phyloP scores from a whole-genome alignment of 192 early-diverging fungal species.

The Backusella macrospora region DNA sequence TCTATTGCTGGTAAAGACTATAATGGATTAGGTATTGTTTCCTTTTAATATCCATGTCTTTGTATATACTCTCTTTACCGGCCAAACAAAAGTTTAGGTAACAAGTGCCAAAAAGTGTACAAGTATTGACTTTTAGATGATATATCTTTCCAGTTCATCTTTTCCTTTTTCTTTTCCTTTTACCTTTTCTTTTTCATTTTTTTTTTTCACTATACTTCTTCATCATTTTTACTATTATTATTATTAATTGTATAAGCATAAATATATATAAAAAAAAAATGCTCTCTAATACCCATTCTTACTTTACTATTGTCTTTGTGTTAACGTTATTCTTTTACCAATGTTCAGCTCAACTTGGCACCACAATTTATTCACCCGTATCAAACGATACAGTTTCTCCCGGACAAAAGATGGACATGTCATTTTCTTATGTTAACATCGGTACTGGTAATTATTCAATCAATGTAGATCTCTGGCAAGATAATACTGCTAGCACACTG shows the following conservation, averaged over 20 bases:
- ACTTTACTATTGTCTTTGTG: not conserved
- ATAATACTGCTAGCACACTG: not conserved
- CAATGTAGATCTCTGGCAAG: constrained; percentile 20
- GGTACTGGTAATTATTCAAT: constrained; percentile 32
- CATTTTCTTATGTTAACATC: constrained; percentile 27
- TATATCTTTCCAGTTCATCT: not conserved
- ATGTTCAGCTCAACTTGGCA: constrained; percentile 25
- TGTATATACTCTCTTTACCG: not conserved
- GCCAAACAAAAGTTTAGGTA: constrained; percentile 3
- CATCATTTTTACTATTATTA: not conserved
- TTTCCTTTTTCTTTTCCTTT: not conserved
- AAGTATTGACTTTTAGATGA: not conserved
- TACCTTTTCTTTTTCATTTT: not conserved
- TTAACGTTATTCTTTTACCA: constrained; percentile 7
- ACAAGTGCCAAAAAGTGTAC: not conserved
- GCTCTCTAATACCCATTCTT: not conserved
- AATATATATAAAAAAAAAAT: too few species aligned
- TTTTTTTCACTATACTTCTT: too few species aligned
- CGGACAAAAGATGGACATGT: constrained; percentile 26
- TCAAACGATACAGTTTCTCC: constrained; percentile 21
- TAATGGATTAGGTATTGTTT: constrained; percentile 10
- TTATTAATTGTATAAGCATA: too few species aligned
- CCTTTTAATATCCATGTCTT: not conserved
- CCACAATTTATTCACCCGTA: constrained; percentile 21
- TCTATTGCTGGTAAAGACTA: constrained; percentile 9